A percentile compares a stretch with the other conserved stretches of the same genome.
These are phyloP conservation scores for Sordariomycetes sp. DNA, from an alignment of 2,329 filamentous ascomycete species.

Conservation along the genomic window DNA sequence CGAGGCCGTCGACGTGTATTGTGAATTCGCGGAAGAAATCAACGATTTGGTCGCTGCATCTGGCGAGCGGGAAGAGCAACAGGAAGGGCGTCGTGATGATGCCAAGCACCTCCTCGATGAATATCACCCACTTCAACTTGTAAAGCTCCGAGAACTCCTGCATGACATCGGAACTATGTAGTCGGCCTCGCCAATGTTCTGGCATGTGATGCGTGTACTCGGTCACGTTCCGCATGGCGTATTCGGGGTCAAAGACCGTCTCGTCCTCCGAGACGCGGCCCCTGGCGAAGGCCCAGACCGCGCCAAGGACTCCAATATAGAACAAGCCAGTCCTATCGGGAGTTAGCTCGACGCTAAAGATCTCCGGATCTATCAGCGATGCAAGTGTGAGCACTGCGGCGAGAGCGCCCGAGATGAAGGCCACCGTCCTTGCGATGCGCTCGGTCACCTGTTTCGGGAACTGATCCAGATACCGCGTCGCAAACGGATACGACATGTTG, in stretches of 20 bases:
- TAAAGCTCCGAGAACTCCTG: slow-evolving; percentile 84
- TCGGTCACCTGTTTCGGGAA: slow-evolving; percentile 94
- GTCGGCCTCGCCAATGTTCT: slow-evolving; percentile 72
- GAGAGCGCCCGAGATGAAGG: slow-evolving; percentile 79
- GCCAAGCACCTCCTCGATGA: slow-evolving; percentile 83
- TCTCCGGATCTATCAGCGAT: slow-evolving; percentile 79
- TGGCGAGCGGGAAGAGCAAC: slow-evolving; percentile 75
- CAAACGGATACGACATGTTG: slow-evolving; percentile 92
- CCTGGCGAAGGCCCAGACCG: slow-evolving; percentile 72
- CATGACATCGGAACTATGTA: slow-evolving; percentile 93
- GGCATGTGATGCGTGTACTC: slow-evolving; percentile 90
- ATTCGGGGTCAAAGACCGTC: slow-evolving; percentile 83
- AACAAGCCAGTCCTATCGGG: slow-evolving; percentile 82
- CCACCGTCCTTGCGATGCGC: slow-evolving; percentile 71
- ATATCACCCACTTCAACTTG: slow-evolving; percentile 84
- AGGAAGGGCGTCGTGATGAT: slow-evolving; percentile 89
- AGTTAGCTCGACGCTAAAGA: slow-evolving; percentile 88
- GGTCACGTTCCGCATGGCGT: slow-evolving; percentile 77
- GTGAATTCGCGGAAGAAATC: slow-evolving; percentile 99
- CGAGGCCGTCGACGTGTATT: slow-evolving; percentile 89
- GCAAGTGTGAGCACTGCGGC: slow-evolving; percentile 76
- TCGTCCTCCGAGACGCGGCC: slow-evolving; percentile 83
- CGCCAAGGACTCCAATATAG: slow-evolving; percentile 74
- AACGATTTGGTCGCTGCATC: slow-evolving; percentile 83
- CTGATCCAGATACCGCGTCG: slow-evolving; percentile 84